Conservation (phyloP, 177 flowering plant genomes). For the Vitis hybrid region DNA sequence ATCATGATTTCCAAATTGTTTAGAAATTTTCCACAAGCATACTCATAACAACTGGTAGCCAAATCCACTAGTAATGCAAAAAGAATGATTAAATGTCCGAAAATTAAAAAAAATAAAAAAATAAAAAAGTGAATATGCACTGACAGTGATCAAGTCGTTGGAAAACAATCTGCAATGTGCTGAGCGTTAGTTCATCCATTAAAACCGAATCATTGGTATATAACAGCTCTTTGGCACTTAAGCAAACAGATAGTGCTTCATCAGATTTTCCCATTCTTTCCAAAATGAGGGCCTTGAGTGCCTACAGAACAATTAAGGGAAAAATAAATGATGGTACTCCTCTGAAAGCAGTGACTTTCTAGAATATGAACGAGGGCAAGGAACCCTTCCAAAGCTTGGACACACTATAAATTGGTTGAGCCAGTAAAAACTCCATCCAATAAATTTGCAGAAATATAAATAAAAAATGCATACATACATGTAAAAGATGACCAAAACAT, state of each 20-base stretch:
- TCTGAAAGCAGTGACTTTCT: neutral
- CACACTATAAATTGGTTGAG: too few species aligned
- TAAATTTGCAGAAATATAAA: too few species aligned
- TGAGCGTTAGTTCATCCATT: constrained; percentile 86
- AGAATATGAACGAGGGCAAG: too few species aligned
- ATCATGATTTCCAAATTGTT: constrained; percentile 82
- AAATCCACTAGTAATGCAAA: constrained; percentile 62
- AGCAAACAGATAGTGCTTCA: constrained; percentile 72
- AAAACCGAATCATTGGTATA: constrained; percentile 39
- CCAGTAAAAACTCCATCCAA: too few species aligned
- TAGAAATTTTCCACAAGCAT: constrained; percentile 73
- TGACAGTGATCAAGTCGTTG: constrained; percentile 85
- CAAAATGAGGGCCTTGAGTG: constrained; percentile 79
- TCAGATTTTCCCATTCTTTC: constrained; percentile 91
- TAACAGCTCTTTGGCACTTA: constrained; percentile 69
- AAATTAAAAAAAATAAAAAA: neutral
- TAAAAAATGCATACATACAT: too few species aligned
- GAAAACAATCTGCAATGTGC: constrained; percentile 88
- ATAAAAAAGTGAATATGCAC: constrained; percentile 19
- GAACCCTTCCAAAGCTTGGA: too few species aligned
- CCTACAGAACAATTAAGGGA: constrained; percentile 35
- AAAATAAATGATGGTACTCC: neutral
- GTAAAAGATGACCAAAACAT: too few species aligned
- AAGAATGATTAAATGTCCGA: neutral
- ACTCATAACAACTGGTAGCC: constrained; percentile 89